phyloP scores from a whole-genome alignment of 768 basidiomycete genomes.

The Lactifluus rugatus region DNA sequence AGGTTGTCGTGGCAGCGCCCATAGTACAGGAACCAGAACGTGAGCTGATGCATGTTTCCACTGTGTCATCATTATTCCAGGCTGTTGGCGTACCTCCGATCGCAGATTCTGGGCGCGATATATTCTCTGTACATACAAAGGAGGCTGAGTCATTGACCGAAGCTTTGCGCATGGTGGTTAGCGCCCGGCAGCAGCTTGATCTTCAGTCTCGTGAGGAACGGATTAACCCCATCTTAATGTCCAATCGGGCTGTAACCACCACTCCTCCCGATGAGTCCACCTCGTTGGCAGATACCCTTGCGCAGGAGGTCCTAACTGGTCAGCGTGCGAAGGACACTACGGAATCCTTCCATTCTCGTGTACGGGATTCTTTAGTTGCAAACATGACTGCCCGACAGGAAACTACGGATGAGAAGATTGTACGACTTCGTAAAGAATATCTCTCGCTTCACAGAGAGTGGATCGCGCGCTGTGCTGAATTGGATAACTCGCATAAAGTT shows the following conservation, averaged over 20 bases:
- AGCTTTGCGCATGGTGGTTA: conserved; percentile 52
- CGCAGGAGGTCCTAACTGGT: conserved; percentile 39
- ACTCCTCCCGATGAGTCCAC: conserved; percentile 30
- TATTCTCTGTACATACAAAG: conserved; percentile 7
- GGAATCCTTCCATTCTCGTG: conserved; percentile 28
- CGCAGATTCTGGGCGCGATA: not conserved
- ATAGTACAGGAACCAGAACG: conserved; percentile 15
- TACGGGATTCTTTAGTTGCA: conserved; percentile 42
- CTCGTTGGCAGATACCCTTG: conserved; percentile 32
- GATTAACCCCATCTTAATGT: conserved; percentile 50
- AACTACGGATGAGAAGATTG: conserved; percentile 42
- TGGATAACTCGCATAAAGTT: conserved; percentile 49
- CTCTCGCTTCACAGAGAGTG: conserved; percentile 58
- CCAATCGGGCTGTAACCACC: conserved; percentile 42
- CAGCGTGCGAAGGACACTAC: conserved; percentile 29
- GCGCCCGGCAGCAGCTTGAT: conserved; percentile 51
- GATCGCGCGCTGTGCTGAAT: conserved; percentile 55
- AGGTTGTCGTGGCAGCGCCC: conserved; percentile 19
- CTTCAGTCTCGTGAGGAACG: conserved; percentile 53
- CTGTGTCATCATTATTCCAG: conserved; percentile 6
- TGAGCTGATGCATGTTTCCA: conserved; percentile 9
- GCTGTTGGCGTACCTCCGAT: conserved; percentile 1
- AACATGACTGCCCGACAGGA: conserved; percentile 47
- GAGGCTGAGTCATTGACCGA: conserved; percentile 35
- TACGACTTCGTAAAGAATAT: conserved; percentile 57